These are phyloP conservation scores for Geosiphon pyriformis DNA, from an alignment of 192 early-diverging fungal genomes.

Conservation along the genomic window DNA sequence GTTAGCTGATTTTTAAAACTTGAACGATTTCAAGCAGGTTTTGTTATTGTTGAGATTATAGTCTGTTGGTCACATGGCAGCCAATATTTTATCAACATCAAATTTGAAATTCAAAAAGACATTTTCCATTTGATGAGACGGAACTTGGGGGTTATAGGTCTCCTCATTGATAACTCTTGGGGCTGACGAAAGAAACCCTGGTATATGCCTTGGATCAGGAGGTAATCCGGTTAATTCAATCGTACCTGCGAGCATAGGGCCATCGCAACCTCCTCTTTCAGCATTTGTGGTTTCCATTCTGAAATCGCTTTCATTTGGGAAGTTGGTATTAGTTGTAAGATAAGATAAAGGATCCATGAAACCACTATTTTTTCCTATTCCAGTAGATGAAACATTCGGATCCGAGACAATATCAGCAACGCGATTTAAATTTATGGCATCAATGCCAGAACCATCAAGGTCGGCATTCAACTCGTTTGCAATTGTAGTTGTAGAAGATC, in stretches of 20 bases:
- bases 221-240: neutral
- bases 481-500: neutral
- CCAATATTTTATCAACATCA: constrained; percentile 18
- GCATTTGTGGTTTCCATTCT: neutral
- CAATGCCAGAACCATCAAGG: neutral
- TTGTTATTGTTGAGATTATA: no score
- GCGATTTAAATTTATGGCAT: neutral
- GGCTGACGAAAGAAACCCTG: no score
- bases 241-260: neutral
- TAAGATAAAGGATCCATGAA: neutral
- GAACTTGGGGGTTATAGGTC: no score
- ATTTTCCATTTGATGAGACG: no score
- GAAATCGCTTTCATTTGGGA: neutral
- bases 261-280: neutral
- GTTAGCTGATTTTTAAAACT: no score
- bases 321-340: neutral
- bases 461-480: neutral
- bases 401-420: neutral
- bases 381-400: neutral
- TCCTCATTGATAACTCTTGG: no score
- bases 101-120: constrained; percentile 13
- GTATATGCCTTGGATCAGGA: no score
- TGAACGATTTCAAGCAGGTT: no score
- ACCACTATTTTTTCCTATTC: neutral
- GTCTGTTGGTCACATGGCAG: constrained; percentile 15